Evolutionary conservation across 345 rosid species (phyloP).

Genomic region (Schrenkiella parvula): DNA sequence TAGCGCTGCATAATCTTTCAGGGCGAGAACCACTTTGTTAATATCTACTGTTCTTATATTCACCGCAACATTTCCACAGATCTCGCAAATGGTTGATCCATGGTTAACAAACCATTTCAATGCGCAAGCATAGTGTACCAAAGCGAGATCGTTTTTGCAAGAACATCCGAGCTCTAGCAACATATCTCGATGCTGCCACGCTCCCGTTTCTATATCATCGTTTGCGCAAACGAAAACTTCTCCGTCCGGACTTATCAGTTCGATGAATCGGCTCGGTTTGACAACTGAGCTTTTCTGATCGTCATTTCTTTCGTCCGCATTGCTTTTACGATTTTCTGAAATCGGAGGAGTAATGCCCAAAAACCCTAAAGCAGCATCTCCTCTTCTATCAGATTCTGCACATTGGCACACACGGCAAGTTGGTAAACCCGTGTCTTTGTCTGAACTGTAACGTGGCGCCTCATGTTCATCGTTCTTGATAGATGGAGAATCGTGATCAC

Average conservation of each 20-base stretch:
- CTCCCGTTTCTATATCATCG: slow-evolving; percentile 74
- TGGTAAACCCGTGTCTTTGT: slow-evolving; percentile 62
- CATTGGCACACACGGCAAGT: slow-evolving; percentile 96
- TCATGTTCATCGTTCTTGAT: slow-evolving; percentile 29
- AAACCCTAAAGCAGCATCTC: slow-evolving; percentile 80
- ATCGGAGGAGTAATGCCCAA: slow-evolving; percentile 60
- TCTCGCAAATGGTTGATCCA: slow-evolving; percentile 87
- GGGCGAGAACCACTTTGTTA: slow-evolving; percentile 55
- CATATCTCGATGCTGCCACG: slow-evolving; percentile 42
- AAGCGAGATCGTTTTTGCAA: slow-evolving; percentile 82
- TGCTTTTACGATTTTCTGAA: slow-evolving; percentile 37
- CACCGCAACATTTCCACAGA: slow-evolving; percentile 64
- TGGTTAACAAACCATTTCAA: slow-evolving; percentile 95
- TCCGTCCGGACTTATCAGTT: slow-evolving; percentile 77
- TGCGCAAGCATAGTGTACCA: slow-evolving; percentile 89
- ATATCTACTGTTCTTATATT: slow-evolving; percentile 55
- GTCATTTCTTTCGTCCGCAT: slow-evolving; percentile 27
- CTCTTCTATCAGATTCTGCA: slow-evolving; percentile 78
- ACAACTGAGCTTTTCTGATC: slow-evolving; percentile 18
- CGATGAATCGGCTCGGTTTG: slow-evolving; percentile 41
- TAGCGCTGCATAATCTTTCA: slow-evolving; percentile 70
- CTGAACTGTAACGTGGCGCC: slow-evolving; percentile 52
- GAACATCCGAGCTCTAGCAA: slow-evolving; percentile 85
- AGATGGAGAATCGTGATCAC: slow-evolving; percentile 27
- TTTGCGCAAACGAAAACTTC: slow-evolving; percentile 68